phyloP scores from a whole-genome alignment of 495 filamentous ascomycete genomes.

The Pyrenopolyporus hunteri region DNA sequence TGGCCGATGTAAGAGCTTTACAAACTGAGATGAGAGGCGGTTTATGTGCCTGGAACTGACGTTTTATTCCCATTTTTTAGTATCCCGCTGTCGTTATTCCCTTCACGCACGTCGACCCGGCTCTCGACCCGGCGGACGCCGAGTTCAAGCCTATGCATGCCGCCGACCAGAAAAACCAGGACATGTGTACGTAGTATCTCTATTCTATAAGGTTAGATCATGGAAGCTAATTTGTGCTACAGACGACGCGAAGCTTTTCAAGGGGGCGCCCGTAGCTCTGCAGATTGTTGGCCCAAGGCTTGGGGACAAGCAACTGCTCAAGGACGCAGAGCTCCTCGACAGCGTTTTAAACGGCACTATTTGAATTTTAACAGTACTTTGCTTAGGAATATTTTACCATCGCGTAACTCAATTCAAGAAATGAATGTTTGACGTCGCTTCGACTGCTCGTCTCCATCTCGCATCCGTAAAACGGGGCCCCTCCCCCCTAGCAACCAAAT shows the following conservation, averaged over 20 bases:
- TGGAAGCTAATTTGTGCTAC: constrained; percentile 4
- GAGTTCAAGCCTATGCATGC: constrained; percentile 28
- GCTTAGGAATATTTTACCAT: too few species aligned
- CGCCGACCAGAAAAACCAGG: constrained; percentile 37
- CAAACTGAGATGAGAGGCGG: neutral
- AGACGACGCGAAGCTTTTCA: constrained; percentile 44
- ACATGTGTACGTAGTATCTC: constrained; percentile 34
- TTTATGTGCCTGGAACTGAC: neutral
- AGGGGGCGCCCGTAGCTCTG: constrained; percentile 43
- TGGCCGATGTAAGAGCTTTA: constrained; percentile 32
- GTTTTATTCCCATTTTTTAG: constrained; percentile 16
- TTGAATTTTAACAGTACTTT: neutral
- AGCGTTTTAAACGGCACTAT: constrained; percentile 19
- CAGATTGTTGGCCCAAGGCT: constrained; percentile 41
- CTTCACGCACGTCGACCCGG: constrained; percentile 40
- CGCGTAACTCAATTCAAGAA: too few species aligned
- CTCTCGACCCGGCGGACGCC: constrained; percentile 31
- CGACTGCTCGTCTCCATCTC: neutral
- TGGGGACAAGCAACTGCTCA: constrained; percentile 40
- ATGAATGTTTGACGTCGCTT: neutral
- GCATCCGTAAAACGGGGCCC: neutral
- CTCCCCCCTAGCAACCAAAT: neutral
- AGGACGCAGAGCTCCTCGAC: constrained; percentile 25
- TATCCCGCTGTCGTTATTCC: constrained; percentile 44
- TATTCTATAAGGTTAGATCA: neutral